These are phyloP conservation scores for Lunularia cruciata DNA, from an alignment of 225 moss, liverwort and hornwort species.

Conservation along the genomic window DNA sequence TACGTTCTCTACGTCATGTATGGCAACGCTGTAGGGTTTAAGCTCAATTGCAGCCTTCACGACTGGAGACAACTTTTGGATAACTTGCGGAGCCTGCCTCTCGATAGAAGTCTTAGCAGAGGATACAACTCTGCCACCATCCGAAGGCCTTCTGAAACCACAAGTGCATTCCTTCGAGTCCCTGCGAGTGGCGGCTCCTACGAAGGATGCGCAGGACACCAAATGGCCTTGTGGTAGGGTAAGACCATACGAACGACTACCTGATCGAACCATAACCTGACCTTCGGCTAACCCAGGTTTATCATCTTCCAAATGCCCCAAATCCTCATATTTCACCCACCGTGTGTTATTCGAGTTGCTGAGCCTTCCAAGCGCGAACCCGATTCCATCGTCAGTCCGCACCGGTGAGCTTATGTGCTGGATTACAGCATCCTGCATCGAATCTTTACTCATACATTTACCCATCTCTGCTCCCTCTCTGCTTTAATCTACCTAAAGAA, in stretches of 20 bases:
- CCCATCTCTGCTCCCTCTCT: conserved; percentile 18
- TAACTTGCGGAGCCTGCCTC: neutral
- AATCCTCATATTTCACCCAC: conserved; percentile 30
- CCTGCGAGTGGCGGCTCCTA: conserved; percentile 2
- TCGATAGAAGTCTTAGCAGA: neutral
- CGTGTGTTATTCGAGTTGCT: conserved; percentile 25
- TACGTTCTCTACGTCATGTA: conserved; percentile 19
- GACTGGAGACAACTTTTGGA: conserved; percentile 1
- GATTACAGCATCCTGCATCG: conserved; percentile 14
- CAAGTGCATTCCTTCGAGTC: conserved; percentile 22
- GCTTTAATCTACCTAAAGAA: neutral
- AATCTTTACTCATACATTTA: conserved; percentile 30
- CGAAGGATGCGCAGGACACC: conserved; percentile 20
- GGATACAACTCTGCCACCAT: neutral
- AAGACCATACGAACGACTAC: conserved; percentile 22
- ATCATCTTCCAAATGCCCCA: conserved; percentile 6
- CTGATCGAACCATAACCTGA: conserved; percentile 3
- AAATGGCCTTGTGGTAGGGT: conserved; percentile 16
- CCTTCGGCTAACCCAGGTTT: conserved; percentile 25
- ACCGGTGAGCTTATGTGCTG: conserved; percentile 33
- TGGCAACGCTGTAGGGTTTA: neutral
- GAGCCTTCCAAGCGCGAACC: conserved; percentile 27
- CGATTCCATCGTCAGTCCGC: conserved; percentile 24
- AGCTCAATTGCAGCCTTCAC: neutral
- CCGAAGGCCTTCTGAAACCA: neutral